phyloP scores from a whole-genome alignment of 2,329 filamentous ascomycete genomes.

The Ophiocordyceps sinensis region DNA sequence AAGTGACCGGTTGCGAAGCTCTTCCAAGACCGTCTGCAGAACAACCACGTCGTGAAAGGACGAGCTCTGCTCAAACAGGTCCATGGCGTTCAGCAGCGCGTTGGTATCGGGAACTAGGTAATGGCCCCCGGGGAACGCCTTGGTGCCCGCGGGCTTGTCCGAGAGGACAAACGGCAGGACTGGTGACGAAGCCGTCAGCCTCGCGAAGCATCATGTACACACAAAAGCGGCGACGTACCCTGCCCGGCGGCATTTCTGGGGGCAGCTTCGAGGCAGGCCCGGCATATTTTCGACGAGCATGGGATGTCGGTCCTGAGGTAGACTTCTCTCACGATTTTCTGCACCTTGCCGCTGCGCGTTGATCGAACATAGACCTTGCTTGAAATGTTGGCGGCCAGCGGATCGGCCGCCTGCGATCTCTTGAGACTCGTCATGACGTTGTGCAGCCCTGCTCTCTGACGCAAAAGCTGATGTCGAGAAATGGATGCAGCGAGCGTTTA shows the following conservation, averaged over 20 bases:
- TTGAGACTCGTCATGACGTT: conserved; percentile 51
- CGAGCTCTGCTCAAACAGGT: conserved; percentile 82
- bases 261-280: conserved; percentile 55
- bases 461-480: conserved; percentile 5
- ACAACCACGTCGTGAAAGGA: conserved; percentile 96
- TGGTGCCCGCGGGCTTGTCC: conserved; percentile 73
- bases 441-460: neutral
- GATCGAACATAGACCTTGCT: conserved; percentile 95
- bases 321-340: conserved; percentile 95
- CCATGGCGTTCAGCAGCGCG: conserved; percentile 88
- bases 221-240: conserved; percentile 31
- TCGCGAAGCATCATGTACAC: neutral
- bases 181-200: conserved; percentile 18
- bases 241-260: conserved; percentile 68
- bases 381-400: conserved; percentile 59
- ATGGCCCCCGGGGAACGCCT: conserved; percentile 70
- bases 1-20: conserved; percentile 83
- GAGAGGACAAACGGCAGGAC: conserved; percentile 78
- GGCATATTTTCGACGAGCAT: conserved; percentile 85
- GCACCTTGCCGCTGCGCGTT: conserved; percentile 89
- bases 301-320: conserved; percentile 95
- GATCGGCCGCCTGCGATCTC: conserved; percentile 35
- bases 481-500: conserved; percentile 6
- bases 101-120: conserved; percentile 96
- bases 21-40: conserved; percentile 89